phyloP scores from a whole-genome alignment of 2,329 filamentous ascomycete genomes.

The Ascochyta lentis region DNA sequence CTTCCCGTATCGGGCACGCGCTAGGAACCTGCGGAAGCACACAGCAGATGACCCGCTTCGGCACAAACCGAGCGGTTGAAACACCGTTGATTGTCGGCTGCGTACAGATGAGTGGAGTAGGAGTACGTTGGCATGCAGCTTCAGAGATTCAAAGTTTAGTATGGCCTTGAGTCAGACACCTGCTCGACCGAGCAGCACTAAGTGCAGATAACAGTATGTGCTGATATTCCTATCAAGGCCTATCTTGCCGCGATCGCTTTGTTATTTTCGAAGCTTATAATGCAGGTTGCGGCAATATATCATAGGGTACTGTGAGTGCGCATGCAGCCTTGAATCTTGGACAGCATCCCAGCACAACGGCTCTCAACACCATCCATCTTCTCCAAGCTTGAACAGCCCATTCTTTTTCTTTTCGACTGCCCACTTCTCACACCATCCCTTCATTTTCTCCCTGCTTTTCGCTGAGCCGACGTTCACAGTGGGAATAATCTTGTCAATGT shows the following conservation, averaged over 20 bases:
- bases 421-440: constrained; percentile 70
- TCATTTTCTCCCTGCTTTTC: constrained; percentile 70
- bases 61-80: not conserved
- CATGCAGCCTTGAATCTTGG: no score
- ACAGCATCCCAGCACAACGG: not conserved
- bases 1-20: not conserved
- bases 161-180: not conserved
- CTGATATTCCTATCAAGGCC: not conserved
- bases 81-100: not conserved
- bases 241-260: not conserved
- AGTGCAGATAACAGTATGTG: not conserved
- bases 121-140: not conserved
- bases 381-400: constrained; percentile 58
- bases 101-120: not conserved
- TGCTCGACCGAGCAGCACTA: not conserved
- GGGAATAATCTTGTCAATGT: constrained; percentile 88
- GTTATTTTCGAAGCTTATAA: not conserved
- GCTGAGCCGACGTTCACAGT: constrained; percentile 84
- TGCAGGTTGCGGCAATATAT: not conserved
- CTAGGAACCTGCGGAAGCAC: not conserved
- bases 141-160: not conserved
- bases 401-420: constrained; percentile 67
- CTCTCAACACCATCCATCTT: constrained; percentile 27
- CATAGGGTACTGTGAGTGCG: no score
- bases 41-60: not conserved